These are phyloP conservation scores for Verticillium isaacii DNA, from an alignment of 2,329 filamentous ascomycete species.

Conservation along the genomic window DNA sequence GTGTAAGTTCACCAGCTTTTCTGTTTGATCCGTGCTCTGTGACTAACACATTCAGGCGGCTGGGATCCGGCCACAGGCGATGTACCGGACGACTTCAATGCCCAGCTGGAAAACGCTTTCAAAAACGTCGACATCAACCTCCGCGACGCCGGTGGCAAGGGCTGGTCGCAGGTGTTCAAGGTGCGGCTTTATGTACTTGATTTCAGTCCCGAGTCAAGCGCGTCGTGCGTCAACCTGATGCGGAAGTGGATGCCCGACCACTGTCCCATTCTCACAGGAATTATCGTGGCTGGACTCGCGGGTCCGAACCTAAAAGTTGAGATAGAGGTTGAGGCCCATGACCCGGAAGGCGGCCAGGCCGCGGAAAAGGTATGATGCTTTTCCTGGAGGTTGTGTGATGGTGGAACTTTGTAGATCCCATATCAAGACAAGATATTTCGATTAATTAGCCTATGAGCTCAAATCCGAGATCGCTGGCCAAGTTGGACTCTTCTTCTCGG, in stretches of 20 bases:
- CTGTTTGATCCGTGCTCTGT: neutral
- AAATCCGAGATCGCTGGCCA: too few species aligned
- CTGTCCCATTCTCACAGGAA: slow-evolving; percentile 35
- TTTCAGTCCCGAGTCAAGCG: slow-evolving; percentile 23
- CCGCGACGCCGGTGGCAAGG: slow-evolving; percentile 38
- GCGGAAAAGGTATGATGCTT: neutral
- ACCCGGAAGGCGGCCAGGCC: neutral
- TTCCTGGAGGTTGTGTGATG: too few species aligned
- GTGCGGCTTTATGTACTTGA: slow-evolving; percentile 31
- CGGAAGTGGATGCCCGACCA: slow-evolving; percentile 35
- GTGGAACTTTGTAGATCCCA: too few species aligned
- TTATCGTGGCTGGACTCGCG: slow-evolving; percentile 33
- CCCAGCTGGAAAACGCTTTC: slow-evolving; percentile 38
- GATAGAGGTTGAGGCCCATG: slow-evolving; percentile 35
- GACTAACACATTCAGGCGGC: neutral
- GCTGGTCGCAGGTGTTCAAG: slow-evolving; percentile 39
- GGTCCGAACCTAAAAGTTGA: slow-evolving; percentile 38
- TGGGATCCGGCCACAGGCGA: slow-evolving; percentile 9
- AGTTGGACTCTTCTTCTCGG: too few species aligned
- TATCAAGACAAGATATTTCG: too few species aligned
- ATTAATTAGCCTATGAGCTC: too few species aligned
- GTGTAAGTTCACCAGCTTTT: slow-evolving; percentile 15
- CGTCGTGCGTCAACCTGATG: slow-evolving; percentile 28
- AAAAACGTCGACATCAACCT: slow-evolving; percentile 39
- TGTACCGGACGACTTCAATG: slow-evolving; percentile 23